A percentile compares a stretch with the other conserved stretches of the same genome.
These are phyloP conservation scores for Phytopythium chamaehyphon DNA, from an alignment of 352 stramenopile genomes.

Conservation along the genomic window DNA sequence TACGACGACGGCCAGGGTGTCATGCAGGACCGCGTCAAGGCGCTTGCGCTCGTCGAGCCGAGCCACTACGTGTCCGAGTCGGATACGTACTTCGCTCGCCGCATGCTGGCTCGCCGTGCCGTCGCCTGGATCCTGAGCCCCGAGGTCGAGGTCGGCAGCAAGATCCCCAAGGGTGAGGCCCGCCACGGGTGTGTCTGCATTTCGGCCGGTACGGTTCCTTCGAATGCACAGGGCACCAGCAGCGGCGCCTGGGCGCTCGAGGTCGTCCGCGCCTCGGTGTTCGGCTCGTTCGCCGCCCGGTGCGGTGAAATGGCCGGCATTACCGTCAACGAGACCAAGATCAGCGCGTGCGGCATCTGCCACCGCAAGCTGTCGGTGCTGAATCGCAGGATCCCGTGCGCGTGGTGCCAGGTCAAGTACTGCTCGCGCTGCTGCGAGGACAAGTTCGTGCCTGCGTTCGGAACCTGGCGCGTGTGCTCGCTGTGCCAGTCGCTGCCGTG, in stretches of 20 bases:
- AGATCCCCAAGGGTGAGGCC: constrained; percentile 64
- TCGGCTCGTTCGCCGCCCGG: constrained; percentile 73
- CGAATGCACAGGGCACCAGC: constrained; percentile 58
- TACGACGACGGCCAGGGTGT: constrained; percentile 75
- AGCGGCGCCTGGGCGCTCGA: constrained; percentile 76
- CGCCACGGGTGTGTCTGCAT: constrained; percentile 80
- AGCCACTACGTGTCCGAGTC: constrained; percentile 74
- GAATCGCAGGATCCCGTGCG: constrained; percentile 74
- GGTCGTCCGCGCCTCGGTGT: constrained; percentile 83
- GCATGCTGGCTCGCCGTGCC: constrained; percentile 61
- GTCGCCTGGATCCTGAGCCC: constrained; percentile 72
- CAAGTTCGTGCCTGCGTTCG: constrained; percentile 78
- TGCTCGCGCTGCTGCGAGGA: constrained; percentile 82
- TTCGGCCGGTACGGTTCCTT: constrained; percentile 65
- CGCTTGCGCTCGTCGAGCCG: constrained; percentile 73
- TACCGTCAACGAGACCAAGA: constrained; percentile 74
- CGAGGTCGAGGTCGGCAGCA: constrained; percentile 68
- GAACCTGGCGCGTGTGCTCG: constrained; percentile 75
- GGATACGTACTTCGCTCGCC: constrained; percentile 73
- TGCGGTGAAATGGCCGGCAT: constrained; percentile 62
- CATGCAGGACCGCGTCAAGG: constrained; percentile 79
- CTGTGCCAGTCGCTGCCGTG: constrained; percentile 76
- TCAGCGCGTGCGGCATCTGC: constrained; percentile 71
- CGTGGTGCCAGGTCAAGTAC: constrained; percentile 86
- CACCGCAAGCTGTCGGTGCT: constrained; percentile 78